These are phyloP conservation scores for Botryotinia convoluta DNA, from an alignment of 2,329 filamentous ascomycete genomes.

Conservation along the genomic window DNA sequence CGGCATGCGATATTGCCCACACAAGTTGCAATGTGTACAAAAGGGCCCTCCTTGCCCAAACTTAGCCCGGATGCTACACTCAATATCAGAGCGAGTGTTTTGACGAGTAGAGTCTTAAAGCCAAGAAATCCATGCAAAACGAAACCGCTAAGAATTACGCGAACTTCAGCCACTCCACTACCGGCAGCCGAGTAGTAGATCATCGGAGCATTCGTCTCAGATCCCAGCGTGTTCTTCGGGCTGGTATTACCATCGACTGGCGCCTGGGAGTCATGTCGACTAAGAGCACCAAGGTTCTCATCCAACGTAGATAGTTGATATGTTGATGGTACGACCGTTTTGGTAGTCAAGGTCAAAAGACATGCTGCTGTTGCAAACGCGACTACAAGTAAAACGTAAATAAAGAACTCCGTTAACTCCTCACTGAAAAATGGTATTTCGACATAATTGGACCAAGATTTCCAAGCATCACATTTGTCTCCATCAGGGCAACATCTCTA, in stretches of 20 bases:
- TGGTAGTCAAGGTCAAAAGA: conserved; percentile 80
- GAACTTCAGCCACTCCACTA: conserved; percentile 94
- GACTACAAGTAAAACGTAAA: conserved; percentile 73
- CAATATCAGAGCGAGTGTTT: conserved; percentile 77
- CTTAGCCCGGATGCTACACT: conserved; percentile 92
- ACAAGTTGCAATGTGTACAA: conserved; percentile 95
- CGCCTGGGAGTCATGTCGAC: conserved; percentile 38
- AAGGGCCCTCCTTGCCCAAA: conserved; percentile 88
- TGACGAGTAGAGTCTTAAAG: conserved; percentile 80
- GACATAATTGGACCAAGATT: conserved; percentile 54
- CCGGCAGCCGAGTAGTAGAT: conserved; percentile 94
- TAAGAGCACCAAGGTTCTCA: conserved; percentile 79
- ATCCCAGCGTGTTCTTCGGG: conserved; percentile 35
- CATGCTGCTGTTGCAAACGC: conserved; percentile 70
- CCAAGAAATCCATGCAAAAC: conserved; percentile 95
- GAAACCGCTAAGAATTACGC: conserved; percentile 96
- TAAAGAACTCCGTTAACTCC: conserved; percentile 69
- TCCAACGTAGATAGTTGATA: conserved; percentile 85
- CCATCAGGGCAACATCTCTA: conserved; percentile 56
- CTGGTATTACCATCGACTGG: conserved; percentile 47
- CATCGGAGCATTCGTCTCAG: conserved; percentile 61
- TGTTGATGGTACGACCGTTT: conserved; percentile 87
- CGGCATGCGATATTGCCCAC: conserved; percentile 94
- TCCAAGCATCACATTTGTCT: conserved; percentile 57
- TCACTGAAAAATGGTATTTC: conserved; percentile 39